Evolutionary conservation across 208 protist species (phyloP).

Genomic region (Paratrypanosoma confusum): DNA sequence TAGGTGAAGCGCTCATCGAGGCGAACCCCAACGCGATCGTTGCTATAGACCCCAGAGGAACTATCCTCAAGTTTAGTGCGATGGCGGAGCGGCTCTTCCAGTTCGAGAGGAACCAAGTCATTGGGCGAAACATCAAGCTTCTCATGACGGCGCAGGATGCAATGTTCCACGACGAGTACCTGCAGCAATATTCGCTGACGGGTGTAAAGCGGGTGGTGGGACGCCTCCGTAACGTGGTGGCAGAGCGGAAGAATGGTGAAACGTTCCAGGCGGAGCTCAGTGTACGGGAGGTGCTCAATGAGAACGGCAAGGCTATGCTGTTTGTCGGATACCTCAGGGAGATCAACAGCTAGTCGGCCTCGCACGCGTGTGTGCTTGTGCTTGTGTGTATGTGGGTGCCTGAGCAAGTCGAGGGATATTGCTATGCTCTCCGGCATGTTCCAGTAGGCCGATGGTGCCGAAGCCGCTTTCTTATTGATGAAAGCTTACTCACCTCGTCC

Average conservation of each 20-base stretch:
- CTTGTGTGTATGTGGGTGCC: too few species aligned
- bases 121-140: conserved; percentile 11
- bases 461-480: too few species aligned
- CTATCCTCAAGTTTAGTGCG: conserved; percentile 7
- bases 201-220: conserved; percentile 12
- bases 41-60: conserved; percentile 7
- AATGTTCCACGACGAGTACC: conserved; percentile 4
- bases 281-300: conserved; percentile 10
- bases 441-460: too few species aligned
- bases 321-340: conserved; percentile 4
- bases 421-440: too few species aligned
- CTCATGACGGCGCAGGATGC: conserved; percentile 5
- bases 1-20: conserved; percentile 5
- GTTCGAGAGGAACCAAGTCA: conserved; percentile 1
- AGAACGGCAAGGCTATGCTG: not conserved
- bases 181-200: conserved; percentile 1
- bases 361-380: too few species aligned
- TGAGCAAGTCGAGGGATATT: too few species aligned
- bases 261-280: conserved; percentile 11
- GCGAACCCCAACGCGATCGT: conserved; percentile 3
- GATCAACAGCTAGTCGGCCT: too few species aligned
- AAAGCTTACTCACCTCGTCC: too few species aligned
- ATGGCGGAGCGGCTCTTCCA: conserved; percentile 11
- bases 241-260: conserved; percentile 11
- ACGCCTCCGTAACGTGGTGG: conserved; percentile 2